Evolutionary conservation across 2,329 filamentous ascomycete species (phyloP).

Genomic region (Aspergillus ochraceus): DNA sequence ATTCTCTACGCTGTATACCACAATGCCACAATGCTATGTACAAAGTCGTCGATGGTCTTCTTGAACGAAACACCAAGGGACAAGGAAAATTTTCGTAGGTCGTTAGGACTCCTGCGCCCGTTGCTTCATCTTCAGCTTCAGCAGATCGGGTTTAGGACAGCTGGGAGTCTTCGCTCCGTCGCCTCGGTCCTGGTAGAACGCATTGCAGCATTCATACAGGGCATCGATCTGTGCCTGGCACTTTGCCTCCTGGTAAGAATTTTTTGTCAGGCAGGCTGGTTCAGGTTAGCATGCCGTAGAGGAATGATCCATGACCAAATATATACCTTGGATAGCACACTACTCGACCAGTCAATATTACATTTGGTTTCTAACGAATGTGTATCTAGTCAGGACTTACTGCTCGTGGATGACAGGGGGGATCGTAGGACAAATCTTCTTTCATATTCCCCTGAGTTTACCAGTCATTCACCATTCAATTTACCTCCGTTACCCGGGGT

Average conservation of each 20-base stretch:
- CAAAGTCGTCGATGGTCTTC: not conserved
- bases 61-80: too few relatives aligned
- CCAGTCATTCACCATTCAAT: constrained; percentile 8
- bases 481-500: not conserved
- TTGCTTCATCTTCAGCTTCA: constrained; percentile 85
- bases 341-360: constrained; percentile 36
- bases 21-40: not conserved
- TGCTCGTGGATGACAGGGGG: constrained; percentile 82
- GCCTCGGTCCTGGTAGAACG: constrained; percentile 79
- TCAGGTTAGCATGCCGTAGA: not conserved
- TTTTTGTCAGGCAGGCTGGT: constrained; percentile 78
- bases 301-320: not conserved
- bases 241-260: constrained; percentile 80
- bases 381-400: constrained; percentile 50
- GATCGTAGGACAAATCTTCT: constrained; percentile 70
- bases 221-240: constrained; percentile 78
- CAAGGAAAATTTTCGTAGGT: not conserved
- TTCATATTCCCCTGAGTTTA: constrained; percentile 51
- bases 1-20: not conserved
- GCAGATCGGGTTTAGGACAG: constrained; percentile 78
- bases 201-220: constrained; percentile 89
- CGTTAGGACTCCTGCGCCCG: constrained; percentile 47
- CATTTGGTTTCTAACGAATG: not conserved
- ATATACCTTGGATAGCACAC: constrained; percentile 86
- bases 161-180: constrained; percentile 74